Conservation (phyloP, 2,329 filamentous ascomycete species). For the Gremmenia infestans region DNA sequence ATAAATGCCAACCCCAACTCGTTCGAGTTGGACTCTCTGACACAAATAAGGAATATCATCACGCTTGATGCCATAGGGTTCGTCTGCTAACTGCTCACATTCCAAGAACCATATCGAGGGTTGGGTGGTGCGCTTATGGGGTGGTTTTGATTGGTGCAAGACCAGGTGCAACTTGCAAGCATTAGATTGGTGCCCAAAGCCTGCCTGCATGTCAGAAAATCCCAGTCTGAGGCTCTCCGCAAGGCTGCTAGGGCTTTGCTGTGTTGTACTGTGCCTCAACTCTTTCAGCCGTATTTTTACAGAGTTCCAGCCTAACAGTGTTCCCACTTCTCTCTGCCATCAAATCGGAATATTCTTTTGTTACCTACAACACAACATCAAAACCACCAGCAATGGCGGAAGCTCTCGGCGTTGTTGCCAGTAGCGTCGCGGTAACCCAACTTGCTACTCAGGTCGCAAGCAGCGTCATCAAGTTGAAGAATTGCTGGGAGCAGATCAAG, state of each 20-base stretch:
- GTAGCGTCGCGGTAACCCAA: conserved; percentile 4
- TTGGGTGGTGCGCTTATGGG: too few relatives aligned
- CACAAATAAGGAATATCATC: too few relatives aligned
- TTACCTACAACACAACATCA: neutral
- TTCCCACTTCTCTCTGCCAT: neutral
- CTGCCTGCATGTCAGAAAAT: neutral
- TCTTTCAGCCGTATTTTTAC: too few relatives aligned
- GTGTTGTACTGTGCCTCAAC: too few relatives aligned
- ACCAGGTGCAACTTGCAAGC: too few relatives aligned
- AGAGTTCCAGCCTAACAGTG: neutral
- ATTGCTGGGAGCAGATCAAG: conserved; percentile 9
- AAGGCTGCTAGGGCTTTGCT: neutral
- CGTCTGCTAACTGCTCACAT: too few relatives aligned
- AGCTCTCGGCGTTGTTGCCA: conserved; percentile 3
- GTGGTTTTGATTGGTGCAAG: too few relatives aligned
- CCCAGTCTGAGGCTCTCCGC: neutral
- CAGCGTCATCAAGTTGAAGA: conserved; percentile 8
- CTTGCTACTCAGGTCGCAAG: conserved; percentile 3
- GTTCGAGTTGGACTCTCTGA: too few relatives aligned
- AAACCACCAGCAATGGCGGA: conserved; percentile 4
- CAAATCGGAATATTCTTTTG: neutral
- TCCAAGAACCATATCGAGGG: too few relatives aligned
- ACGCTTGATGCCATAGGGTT: too few relatives aligned
- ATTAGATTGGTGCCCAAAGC: neutral
- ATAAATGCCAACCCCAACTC: too few relatives aligned